Conservation (phyloP, 345 rosid species). For the Gossypium arboreum region DNA sequence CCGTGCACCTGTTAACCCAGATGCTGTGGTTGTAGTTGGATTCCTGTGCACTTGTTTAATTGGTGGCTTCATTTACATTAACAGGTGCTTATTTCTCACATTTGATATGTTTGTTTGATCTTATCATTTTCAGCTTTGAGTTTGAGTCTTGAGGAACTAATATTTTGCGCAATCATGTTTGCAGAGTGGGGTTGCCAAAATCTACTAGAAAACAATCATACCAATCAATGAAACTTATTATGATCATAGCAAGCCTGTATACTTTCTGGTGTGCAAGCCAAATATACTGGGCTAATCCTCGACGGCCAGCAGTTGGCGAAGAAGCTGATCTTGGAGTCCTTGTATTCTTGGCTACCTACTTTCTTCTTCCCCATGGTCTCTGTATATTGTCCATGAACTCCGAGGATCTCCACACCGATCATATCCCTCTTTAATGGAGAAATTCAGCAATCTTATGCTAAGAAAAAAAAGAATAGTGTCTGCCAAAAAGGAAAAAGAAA, state of each 20-base stretch:
- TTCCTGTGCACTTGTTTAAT: slow-evolving; percentile 45
- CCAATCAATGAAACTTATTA: slow-evolving; percentile 35
- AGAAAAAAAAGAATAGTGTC: too few relatives aligned
- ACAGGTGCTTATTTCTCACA: slow-evolving; percentile 34
- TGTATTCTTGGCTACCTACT: slow-evolving; percentile 40
- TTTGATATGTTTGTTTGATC: background rate
- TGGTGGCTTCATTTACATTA: slow-evolving; percentile 55
- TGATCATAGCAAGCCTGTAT: slow-evolving; percentile 41
- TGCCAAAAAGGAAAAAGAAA: too few relatives aligned
- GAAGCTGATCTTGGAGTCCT: slow-evolving; percentile 74
- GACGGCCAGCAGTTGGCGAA: slow-evolving; percentile 64
- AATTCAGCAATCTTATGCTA: background rate
- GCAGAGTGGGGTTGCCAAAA: slow-evolving; percentile 37
- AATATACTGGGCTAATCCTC: slow-evolving; percentile 53
- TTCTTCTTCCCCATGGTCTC: slow-evolving; percentile 50
- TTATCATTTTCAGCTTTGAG: background rate
- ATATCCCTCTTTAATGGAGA: slow-evolving; percentile 29
- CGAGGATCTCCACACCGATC: slow-evolving; percentile 23
- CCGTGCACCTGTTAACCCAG: slow-evolving; percentile 57
- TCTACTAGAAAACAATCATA: slow-evolving; percentile 27
- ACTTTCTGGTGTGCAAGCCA: slow-evolving; percentile 65
- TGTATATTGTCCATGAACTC: slow-evolving; percentile 47
- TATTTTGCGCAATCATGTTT: slow-evolving; percentile 1
- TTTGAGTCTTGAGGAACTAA: background rate
- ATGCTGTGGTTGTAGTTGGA: slow-evolving; percentile 54